Conservation (phyloP, 768 basidiomycete genomes). For the Atractiella rhizophila region DNA sequence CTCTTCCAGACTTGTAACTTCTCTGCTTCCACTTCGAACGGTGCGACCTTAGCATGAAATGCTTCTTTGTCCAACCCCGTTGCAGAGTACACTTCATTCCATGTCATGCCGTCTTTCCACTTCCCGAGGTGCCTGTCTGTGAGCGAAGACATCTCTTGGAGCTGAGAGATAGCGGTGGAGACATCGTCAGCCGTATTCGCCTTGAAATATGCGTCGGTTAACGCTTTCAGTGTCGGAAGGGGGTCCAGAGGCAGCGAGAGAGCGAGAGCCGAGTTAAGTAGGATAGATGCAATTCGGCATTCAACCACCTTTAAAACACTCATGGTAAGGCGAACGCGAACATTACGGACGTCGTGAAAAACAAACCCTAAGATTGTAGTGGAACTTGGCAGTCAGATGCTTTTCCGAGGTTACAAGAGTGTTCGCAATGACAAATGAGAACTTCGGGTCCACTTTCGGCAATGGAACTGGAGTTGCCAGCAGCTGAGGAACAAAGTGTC, state of each 20-base stretch:
- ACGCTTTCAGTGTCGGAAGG: constrained; percentile 10
- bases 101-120: constrained; percentile 24
- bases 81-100: constrained; percentile 24
- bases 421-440: constrained; percentile 48
- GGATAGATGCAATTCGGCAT: constrained; percentile 49
- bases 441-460: constrained; percentile 26
- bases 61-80: constrained; percentile 29
- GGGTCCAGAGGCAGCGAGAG: not conserved
- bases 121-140: constrained; percentile 25
- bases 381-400: not conserved
- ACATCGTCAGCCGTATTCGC: constrained; percentile 3
- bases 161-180: constrained; percentile 18
- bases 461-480: constrained; percentile 41
- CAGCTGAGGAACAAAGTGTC: constrained; percentile 55
- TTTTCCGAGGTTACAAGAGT: constrained; percentile 50
- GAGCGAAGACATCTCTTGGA: constrained; percentile 40
- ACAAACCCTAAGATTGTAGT: not conserved
- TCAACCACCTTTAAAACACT: constrained; percentile 42
- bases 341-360: not conserved
- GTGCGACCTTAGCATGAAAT: constrained; percentile 7
- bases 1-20: constrained; percentile 57
- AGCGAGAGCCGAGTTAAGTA: no score
- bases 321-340: not conserved
- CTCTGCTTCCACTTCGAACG: constrained; percentile 10
- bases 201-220: constrained; percentile 13